Evolutionary conservation across 2,329 filamentous ascomycete species (phyloP), one percentile per base, ranked within the genome.

Genomic region (Knufia petricola): DNA sequence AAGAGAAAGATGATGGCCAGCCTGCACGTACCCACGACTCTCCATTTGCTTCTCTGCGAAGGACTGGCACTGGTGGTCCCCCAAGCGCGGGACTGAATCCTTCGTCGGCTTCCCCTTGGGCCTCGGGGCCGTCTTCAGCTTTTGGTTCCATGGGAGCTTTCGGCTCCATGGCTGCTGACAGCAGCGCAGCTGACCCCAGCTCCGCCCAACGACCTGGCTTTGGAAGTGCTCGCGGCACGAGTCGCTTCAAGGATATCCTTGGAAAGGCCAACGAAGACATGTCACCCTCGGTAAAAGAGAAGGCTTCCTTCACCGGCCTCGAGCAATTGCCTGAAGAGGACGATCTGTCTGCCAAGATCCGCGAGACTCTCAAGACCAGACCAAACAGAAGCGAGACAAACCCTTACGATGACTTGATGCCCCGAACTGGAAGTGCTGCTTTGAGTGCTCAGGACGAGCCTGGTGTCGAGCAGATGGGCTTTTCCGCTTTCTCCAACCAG

Each of bases 191-290:
- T 3, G 28, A 46, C 6, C 54, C 56, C 31, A 31, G 50, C 13
- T 32, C 34, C 23, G 87, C 94, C 48, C 94, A 92, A 69, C 81
- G 85, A 58, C 62, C 77, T 23, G 74, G 75, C 8, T 78, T 84
- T 59, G 82, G 80, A 23, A 82, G 77, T 60, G 67, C 78, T 23
- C 75, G 84, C 50, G 81, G 85, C 2, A 86, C 87, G 62, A 95
- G 88, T 63, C 82, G 88, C 23, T 81, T 95, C 60, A 90, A 89
- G 56, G 87, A 87, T 60, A 67, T 95, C 19, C 83, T 95, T 57
- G 81, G 80, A 17, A 94, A 89, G 66, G 83, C 87, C 30, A 83
- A 76, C 56, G 87, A 94, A 52, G 82, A 81, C 51, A 69, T 79
- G 21, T 66, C 68, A 40, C 60, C 64, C 30, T 65, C 65, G 21